These are phyloP conservation scores for Yamadazyma kitorensis DNA, from an alignment of 805 yeast genomes.

Conservation along the genomic window DNA sequence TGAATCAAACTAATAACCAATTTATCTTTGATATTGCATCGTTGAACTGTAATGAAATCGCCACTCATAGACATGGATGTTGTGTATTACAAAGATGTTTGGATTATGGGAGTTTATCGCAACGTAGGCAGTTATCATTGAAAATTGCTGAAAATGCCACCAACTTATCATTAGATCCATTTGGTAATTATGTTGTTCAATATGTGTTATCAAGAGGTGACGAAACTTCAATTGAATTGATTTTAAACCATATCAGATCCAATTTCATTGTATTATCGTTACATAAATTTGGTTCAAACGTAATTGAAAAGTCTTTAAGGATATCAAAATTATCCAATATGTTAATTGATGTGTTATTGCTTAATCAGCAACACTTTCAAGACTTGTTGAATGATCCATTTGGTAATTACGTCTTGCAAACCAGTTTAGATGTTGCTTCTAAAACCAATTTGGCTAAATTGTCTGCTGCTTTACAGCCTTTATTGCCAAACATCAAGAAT, in stretches of 20 bases:
- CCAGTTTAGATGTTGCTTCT: conserved; percentile 55
- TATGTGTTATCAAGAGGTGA: conserved; percentile 66
- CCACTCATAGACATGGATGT: conserved; percentile 96
- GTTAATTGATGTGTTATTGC: conserved; percentile 44
- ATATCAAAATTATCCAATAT: conserved; percentile 43
- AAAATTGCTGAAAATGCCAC: conserved; percentile 69
- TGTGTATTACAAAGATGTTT: conserved; percentile 94
- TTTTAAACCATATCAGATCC: conserved; percentile 34
- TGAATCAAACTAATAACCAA: conserved; percentile 67
- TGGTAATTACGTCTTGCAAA: conserved; percentile 60
- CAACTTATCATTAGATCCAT: conserved; percentile 81
- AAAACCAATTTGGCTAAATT: conserved; percentile 51
- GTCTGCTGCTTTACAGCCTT: conserved; percentile 63
- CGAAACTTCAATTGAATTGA: conserved; percentile 28
- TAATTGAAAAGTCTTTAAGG: conserved; percentile 54
- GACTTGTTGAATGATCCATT: conserved; percentile 54
- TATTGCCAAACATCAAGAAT: conserved; percentile 72
- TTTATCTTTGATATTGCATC: conserved; percentile 88
- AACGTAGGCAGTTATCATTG: conserved; percentile 63
- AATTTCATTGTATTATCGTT: conserved; percentile 46
- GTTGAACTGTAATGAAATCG: conserved; percentile 69
- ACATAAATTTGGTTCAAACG: conserved; percentile 61
- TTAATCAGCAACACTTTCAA: conserved; percentile 31
- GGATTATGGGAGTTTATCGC: conserved; percentile 77
- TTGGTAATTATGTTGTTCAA: conserved; percentile 96